These are phyloP conservation scores for Neurospora sp. DNA, from an alignment of 495 filamentous ascomycete species.

Conservation along the genomic window DNA sequence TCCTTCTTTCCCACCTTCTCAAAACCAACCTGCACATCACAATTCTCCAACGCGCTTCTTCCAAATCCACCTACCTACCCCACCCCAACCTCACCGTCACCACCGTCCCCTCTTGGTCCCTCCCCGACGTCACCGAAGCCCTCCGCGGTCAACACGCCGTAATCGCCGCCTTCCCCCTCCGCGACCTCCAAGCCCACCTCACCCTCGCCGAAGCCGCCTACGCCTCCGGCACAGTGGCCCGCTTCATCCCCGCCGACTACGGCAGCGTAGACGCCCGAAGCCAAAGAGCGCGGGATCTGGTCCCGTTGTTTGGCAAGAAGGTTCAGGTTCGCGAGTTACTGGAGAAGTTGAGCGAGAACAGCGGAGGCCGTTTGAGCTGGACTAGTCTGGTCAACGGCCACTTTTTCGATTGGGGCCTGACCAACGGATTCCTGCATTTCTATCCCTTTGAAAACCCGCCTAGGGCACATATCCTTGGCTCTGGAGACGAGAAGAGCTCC, in stretches of 20 bases:
- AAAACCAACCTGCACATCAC: slow-evolving; percentile 21
- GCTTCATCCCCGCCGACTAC: slow-evolving; percentile 48
- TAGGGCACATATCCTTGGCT: slow-evolving; percentile 30
- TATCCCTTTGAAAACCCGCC: slow-evolving; percentile 19
- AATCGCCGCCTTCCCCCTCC: slow-evolving; percentile 21
- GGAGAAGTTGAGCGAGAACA: slow-evolving; percentile 4
- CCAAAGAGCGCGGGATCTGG: slow-evolving; percentile 27
- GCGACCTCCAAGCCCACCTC: slow-evolving; percentile 24
- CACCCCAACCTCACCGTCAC: slow-evolving; percentile 1
- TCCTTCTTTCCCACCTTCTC: slow-evolving; percentile 25
- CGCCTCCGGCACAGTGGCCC: slow-evolving; percentile 32
- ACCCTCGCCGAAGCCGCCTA: slow-evolving; percentile 38
- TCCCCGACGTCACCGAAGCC: slow-evolving; percentile 3
- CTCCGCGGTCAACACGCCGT: slow-evolving; percentile 14
- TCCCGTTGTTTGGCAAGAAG: slow-evolving; percentile 22
- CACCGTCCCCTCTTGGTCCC: slow-evolving; percentile 5
- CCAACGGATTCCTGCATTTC: slow-evolving; percentile 24
- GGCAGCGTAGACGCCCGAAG: slow-evolving; percentile 27
- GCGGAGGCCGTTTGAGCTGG: slow-evolving; percentile 21
- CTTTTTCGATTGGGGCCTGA: slow-evolving; percentile 39
- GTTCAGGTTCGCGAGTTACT: slow-evolving; percentile 12
- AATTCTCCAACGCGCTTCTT: slow-evolving; percentile 25
- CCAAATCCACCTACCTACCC: slow-evolving; percentile 7
- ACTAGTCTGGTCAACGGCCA: slow-evolving; percentile 32
- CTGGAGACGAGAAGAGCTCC: slow-evolving; percentile 29